Base-by-base conservation (phyloP, 176 grass and related monocot genomes). In the Lolium rigidum region DNA sequence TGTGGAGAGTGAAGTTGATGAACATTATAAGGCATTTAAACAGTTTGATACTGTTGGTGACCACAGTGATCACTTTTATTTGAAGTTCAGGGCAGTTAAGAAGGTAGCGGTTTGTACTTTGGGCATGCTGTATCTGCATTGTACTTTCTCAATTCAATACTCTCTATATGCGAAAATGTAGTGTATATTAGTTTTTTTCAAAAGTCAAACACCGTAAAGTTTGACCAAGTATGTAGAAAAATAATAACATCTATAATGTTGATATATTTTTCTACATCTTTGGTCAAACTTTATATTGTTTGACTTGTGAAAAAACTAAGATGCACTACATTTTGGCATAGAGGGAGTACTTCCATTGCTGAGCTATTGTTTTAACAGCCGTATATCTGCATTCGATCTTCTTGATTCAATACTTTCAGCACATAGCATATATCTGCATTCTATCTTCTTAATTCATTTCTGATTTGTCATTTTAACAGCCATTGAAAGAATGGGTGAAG, bases 41-140 rank as follows among this genome's bases (percentile, higher is more conserved):
- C 85, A 85, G 46, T 98, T 98, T 80, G 91, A 95, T 92, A 95
- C 80, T 65, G 87, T 95, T 71, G 35, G 35, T 38, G 89, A 90
- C 69, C 39, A 87, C 49, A 68, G 80, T 52, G 92, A 95, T 89
- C 89, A 95, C 82, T 82, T 82, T 52, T 91, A 87, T 80, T 79
- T 25, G 1, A 93, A 89, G 28, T 46, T 41, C 77, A 71, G 7
- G 18, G 35, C 37, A 38, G 76, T 88, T 22, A 88, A 85, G 20
- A 92, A 92, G 92, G 92, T 97, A 73, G 26, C 17, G 21, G 47
- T 28, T 80, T 87, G 58, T 54, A 81, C 28, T 50, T 46, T 87
- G 31, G 5, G 24, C 22, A 55, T 70, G 6, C 22, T 46, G 59
- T 84, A 7, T 78, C 55, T 76, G 25, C 60, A 69, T 44, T 56